These are phyloP conservation scores for Castanea sativa DNA, from an alignment of 306 rosid genomes.

Conservation along the genomic window DNA sequence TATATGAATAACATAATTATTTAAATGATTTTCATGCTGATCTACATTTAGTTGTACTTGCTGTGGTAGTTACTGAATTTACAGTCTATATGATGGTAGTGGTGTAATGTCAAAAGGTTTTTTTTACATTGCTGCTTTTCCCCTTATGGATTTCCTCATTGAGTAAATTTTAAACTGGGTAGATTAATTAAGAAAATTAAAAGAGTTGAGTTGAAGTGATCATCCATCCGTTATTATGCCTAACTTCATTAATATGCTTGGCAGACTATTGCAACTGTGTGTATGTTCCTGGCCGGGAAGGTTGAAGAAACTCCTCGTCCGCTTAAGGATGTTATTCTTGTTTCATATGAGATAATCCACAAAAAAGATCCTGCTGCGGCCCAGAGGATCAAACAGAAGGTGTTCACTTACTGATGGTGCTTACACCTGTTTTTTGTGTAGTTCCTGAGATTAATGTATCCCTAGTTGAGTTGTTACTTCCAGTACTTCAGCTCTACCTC, in stretches of 20 bases:
- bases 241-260: slow-evolving; percentile 36
- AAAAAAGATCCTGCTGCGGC: slow-evolving; percentile 90
- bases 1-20: not conserved
- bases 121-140: not conserved
- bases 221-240: slow-evolving; percentile 8
- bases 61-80: not conserved
- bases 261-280: slow-evolving; percentile 94
- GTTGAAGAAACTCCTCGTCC: slow-evolving; percentile 99
- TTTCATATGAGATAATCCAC: slow-evolving; percentile 86
- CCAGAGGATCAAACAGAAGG: slow-evolving; percentile 95
- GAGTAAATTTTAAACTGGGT: not conserved
- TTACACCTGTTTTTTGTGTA: slow-evolving; percentile 9
- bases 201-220: no score
- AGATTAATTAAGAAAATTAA: not conserved
- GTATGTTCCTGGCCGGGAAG: slow-evolving; percentile 99
- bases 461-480: not conserved
- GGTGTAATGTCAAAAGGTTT: not conserved
- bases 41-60: not conserved
- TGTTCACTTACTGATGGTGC: slow-evolving; percentile 23
- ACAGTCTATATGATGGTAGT: not conserved
- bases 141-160: not conserved
- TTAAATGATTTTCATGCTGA: not conserved
- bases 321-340: slow-evolving; percentile 85
- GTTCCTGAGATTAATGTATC: slow-evolving; percentile 13
- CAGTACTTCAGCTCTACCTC: not conserved